Evolutionary conservation across 495 filamentous ascomycete species (phyloP), one percentile per base, ranked within the genome.

Genomic region (Filosporella fistucella): DNA sequence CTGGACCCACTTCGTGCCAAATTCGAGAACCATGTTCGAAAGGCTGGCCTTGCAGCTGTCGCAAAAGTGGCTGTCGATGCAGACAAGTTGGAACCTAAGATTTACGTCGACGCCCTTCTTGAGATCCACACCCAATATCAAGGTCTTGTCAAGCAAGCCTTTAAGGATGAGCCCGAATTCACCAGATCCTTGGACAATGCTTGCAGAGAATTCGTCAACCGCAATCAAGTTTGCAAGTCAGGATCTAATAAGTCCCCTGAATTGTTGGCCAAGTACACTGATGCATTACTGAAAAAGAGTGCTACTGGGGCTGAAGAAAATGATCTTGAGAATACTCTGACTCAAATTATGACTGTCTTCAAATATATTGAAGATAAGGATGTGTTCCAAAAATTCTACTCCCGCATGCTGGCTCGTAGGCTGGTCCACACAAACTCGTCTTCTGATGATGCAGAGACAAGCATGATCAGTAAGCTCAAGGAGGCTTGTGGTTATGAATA

Each of bases 351-450:
- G 93, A 96, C 90, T 2, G 89, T 97, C 29, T 99, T 99, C 81
- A 99, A 99, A 68, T 99, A 97, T 69, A 96, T 99, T 55, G 94
- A 99, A 60, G 93, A 99, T 68, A 97, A 97, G 70, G 93, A 99
- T 64, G 93, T 99, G 6, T 99, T 97, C 75, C 94, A 97, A 67
- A 97, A 96, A 64, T 97, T 96, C 68, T 99, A 99, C 67, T 94
- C 94, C 8, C 87, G 91, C 40, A 93, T 91, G 84, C 70, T 99
- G 52, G 94, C 93, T 38, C 90, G 95, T 64, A 88, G 93, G 49
- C 70, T 99, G 45, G 94, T 99, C 7, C 89, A 96, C 62, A 85
- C 83, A 65, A 95, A 82, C 58, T 96, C 93, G 1, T 91, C 91
- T 1, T 96, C 91, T 12, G 90, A 95, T 56, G 94, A 99, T 65